A percentile compares a stretch with the other conserved stretches of the same genome.
These are phyloP conservation scores for Penicillium cosmopolitanum DNA, from an alignment of 495 filamentous ascomycete species.

Conservation along the genomic window DNA sequence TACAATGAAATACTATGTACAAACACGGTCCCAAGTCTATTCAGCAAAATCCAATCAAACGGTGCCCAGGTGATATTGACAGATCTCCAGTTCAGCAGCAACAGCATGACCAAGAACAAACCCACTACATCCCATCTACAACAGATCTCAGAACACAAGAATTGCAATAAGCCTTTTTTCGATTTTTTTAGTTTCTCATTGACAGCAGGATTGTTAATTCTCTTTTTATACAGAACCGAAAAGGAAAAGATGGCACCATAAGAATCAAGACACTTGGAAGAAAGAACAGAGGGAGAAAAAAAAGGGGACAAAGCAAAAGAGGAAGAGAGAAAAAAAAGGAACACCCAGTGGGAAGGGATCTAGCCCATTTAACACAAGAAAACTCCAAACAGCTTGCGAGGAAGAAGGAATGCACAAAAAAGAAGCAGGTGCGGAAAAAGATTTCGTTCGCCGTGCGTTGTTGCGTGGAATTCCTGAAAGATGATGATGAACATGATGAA, in stretches of 20 bases:
- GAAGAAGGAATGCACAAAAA: not conserved
- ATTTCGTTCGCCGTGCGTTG: slow-evolving; percentile 22
- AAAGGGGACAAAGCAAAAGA: too few species aligned
- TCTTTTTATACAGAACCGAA: slow-evolving; percentile 42
- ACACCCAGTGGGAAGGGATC: slow-evolving; percentile 10
- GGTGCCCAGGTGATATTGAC: too few species aligned
- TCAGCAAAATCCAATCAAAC: too few species aligned
- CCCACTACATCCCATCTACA: too few species aligned
- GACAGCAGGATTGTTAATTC: slow-evolving; percentile 20
- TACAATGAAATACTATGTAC: too few species aligned
- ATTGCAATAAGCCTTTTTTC: slow-evolving; percentile 15
- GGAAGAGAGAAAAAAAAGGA: slow-evolving; percentile 9
- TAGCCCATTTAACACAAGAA: slow-evolving; percentile 23
- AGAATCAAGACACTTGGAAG: slow-evolving; percentile 22
- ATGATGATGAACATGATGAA: slow-evolving; percentile 14
- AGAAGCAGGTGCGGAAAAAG: slow-evolving; percentile 11
- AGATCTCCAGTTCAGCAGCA: too few species aligned
- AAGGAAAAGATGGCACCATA: slow-evolving; percentile 25
- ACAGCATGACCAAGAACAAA: too few species aligned
- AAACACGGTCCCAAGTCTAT: too few species aligned
- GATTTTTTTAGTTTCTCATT: slow-evolving; percentile 30
- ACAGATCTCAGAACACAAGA: too few species aligned
- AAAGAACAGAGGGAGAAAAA: not conserved
- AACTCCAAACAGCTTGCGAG: slow-evolving; percentile 23
- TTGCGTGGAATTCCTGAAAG: slow-evolving; percentile 14